Evolutionary conservation across 139 green algal genomes (phyloP).

Genomic region (Haematococcus lacustris): DNA sequence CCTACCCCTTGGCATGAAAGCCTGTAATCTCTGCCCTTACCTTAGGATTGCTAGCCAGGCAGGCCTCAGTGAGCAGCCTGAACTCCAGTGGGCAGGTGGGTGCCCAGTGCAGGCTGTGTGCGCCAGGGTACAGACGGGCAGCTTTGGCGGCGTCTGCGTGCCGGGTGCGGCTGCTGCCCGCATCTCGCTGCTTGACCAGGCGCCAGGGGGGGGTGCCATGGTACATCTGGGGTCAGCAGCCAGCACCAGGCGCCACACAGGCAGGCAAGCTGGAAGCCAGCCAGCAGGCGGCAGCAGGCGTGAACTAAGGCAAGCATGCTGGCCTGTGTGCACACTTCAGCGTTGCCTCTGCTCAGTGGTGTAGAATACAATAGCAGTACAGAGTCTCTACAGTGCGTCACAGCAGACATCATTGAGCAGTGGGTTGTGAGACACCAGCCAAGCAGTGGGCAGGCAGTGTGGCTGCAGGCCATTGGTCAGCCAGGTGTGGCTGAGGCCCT

Average conservation of each 20-base stretch:
- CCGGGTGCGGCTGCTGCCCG: not conserved
- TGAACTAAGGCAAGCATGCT: not conserved
- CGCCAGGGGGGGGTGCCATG: constrained; percentile 3
- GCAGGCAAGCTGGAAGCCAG: not conserved
- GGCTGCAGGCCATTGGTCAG: no score
- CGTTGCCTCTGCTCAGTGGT: not conserved
- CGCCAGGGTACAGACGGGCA: not conserved
- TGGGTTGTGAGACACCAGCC: no score
- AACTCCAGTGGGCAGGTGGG: not conserved
- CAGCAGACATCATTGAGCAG: no score
- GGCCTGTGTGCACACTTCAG: not conserved
- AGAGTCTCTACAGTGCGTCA: not conserved
- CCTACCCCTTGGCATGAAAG: no score
- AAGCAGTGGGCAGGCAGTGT: no score
- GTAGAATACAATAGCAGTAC: not conserved
- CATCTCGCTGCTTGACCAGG: not conserved
- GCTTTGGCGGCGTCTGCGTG: not conserved
- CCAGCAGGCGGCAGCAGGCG: not conserved
- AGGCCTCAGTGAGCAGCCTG: not conserved
- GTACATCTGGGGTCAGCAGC: constrained; percentile 1
- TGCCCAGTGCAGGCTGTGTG: not conserved
- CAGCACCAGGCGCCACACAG: not conserved
- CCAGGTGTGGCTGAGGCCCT: no score
- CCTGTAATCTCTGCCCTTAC: not conserved
- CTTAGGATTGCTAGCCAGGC: not conserved